Evolutionary conservation across 73 alveolate genomes (phyloP), one percentile per base, ranked within the genome.

Genomic region (Symbiodinium pilosum): DNA sequence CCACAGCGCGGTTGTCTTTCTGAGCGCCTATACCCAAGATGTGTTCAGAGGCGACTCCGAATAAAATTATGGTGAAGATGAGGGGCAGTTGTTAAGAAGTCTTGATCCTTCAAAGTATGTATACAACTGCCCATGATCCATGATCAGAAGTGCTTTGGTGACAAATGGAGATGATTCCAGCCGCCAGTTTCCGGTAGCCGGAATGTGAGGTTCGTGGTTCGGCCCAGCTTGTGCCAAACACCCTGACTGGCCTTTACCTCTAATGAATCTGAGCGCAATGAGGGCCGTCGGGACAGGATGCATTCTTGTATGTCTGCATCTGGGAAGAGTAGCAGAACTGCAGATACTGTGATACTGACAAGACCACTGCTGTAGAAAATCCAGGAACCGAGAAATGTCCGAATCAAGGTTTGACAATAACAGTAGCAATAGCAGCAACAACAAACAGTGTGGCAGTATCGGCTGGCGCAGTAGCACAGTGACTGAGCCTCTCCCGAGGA

Each of bases 141-240:
- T 7, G 39, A 64, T 2, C 59, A 6, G 59, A 26, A 64, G 3
- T 18, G 39, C 40, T 36, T 26, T 3, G 36, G 28, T 26, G 38
- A 14, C 0, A 26, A 26, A 2, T 28, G 81, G 34, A 28, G 34
- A 9, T 18, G 30, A 9, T 64, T 64, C 81, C 81, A 38, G 81
- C 81, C 81, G 32, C 81, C 81, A 64, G 81, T 64, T 64, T 64
- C 81, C 81, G 81, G 81, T 38, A 64, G 81, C 81, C 81, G 34
- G 81, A 64, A 26, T 64, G 81, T 6, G 75, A 11, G 32, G 11
- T 56, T 11, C 75, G 75, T 56, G 75, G 75, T 64, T n/a, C 81
- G 38, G 41, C 81, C 81, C 30, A n/a, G 81, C 81, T 28, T 64
- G 0, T 64, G 9, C 30, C 38, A n/a, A n/a, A n/a, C n/a, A n/a